phyloP scores from a whole-genome alignment of 495 filamentous ascomycete genomes.

The Penicillium canariense region DNA sequence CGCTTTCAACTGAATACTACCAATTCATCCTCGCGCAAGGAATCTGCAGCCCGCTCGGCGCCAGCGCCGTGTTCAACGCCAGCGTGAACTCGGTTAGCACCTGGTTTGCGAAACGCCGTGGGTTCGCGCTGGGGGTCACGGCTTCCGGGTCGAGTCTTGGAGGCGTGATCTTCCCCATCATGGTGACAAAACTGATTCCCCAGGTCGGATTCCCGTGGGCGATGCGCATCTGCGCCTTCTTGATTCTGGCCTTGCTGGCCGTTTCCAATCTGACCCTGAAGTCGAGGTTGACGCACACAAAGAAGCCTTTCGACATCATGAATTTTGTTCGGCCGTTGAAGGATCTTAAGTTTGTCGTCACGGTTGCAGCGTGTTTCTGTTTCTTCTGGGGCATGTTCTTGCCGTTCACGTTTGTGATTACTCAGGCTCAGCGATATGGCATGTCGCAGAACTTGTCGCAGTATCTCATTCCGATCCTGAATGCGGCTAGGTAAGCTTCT shows the following conservation, averaged over 20 bases:
- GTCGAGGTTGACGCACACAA: constrained; percentile 59
- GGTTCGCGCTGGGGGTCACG: constrained; percentile 66
- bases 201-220: constrained; percentile 71
- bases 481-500: constrained; percentile 57
- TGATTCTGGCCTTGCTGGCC: constrained; percentile 62
- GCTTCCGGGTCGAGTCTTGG: constrained; percentile 62
- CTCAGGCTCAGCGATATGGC: constrained; percentile 55
- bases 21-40: constrained; percentile 46
- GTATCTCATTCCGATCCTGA: constrained; percentile 73
- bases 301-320: constrained; percentile 48
- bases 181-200: constrained; percentile 62
- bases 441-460: constrained; percentile 55
- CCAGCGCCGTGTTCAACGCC: constrained; percentile 60
- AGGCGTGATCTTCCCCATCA: constrained; percentile 57
- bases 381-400: constrained; percentile 74
- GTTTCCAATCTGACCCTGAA: constrained; percentile 63
- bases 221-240: constrained; percentile 65
- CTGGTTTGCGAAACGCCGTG: constrained; percentile 67
- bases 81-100: constrained; percentile 57
- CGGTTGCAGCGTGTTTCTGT: constrained; percentile 53
- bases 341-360: constrained; percentile 54
- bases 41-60: constrained; percentile 50
- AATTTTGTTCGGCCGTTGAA: constrained; percentile 60
- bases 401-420: constrained; percentile 70
- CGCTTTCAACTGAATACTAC: constrained; percentile 42